Evolutionary conservation across 2,329 filamentous ascomycete genomes (phyloP).

Genomic region (Beauveria brongniartii): DNA sequence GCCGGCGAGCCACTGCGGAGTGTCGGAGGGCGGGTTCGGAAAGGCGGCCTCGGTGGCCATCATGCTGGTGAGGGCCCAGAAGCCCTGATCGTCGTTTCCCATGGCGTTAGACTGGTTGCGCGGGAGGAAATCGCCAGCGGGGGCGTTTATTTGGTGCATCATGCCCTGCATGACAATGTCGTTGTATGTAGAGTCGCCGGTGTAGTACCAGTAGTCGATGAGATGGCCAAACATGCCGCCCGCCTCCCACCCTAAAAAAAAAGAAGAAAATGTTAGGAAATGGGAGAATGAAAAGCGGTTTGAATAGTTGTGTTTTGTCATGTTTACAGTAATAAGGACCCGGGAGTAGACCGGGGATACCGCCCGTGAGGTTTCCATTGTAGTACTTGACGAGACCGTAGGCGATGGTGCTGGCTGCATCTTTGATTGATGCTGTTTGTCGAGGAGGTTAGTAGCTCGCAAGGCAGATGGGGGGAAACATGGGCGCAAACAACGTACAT

Average conservation of each 20-base stretch:
- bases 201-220: constrained; percentile 59
- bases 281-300: constrained; percentile 10
- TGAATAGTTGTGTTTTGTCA: constrained; percentile 6
- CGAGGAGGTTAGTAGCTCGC: neutral
- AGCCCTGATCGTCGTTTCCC: constrained; percentile 63
- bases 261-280: constrained; percentile 16
- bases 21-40: constrained; percentile 48
- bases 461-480: neutral
- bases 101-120: constrained; percentile 43
- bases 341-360: constrained; percentile 49
- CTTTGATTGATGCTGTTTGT: constrained; percentile 39
- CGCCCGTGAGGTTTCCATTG: constrained; percentile 50
- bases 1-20: constrained; percentile 66
- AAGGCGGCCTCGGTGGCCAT: constrained; percentile 64
- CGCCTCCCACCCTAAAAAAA: constrained; percentile 47
- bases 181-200: constrained; percentile 53
- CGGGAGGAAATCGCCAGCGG: constrained; percentile 50
- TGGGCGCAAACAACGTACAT: neutral
- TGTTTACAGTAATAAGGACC: constrained; percentile 56
- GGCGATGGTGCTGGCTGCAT: constrained; percentile 38
- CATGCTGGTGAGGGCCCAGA: constrained; percentile 69
- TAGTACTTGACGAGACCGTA: constrained; percentile 43
- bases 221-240: constrained; percentile 56
- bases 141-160: constrained; percentile 42
- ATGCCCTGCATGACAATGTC: constrained; percentile 45